Evolutionary conservation across 1,139 yeast genomes (phyloP), one percentile per base, ranked within the genome.

Genomic region (Zygoascus meyerae): DNA sequence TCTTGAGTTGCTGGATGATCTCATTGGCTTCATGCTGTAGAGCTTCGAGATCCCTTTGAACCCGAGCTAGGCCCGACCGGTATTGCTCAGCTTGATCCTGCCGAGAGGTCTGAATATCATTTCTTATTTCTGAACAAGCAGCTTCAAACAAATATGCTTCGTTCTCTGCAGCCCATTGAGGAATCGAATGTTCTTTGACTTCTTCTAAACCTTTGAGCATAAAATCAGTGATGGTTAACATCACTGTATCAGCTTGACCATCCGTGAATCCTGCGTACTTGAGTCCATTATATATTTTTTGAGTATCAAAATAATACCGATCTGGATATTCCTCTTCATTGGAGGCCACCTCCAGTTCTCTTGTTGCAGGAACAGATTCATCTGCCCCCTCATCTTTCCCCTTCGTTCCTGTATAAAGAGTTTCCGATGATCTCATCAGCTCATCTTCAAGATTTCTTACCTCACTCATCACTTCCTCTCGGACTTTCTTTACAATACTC

Each of bases 141-240:
- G 97, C 95, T 61, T 89, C 94, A 65, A 89, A 90, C 28, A 92
- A 69, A 62, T 92, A 92, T 18, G 79, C 77, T 58, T 89, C 96
- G 59, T 89, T 90, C 53, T 87, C 95, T 14, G 87, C 70, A 54
- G 86, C 95, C 54, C 78, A 78, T 21, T 69, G 68, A 33, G 86
- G 86, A 7, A 87, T 73, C 58, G 78, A 79, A 51, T 75, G 76
- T 2, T 75, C 73, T 32, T 79, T 73, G 39, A 85, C 69, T 57
- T 78, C 77, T 5, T 75, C 69, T 46, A 89, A 70, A 48, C 83
- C 60, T 15, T 60, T 59, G 12, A 62, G 52, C 29, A 68, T 56
- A 48, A 67, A 54, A 26, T 64, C 70, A 5, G 66, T 60, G 43
- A 70, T 59, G 5, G 69, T 61, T 12, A 60, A 53, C 65, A 69